Percentiles rank a stretch among this genome's conserved stretches.
Evolutionary conservation across 2,329 filamentous ascomycete genomes (phyloP).

Genomic region (Celoporthe dispersa): DNA sequence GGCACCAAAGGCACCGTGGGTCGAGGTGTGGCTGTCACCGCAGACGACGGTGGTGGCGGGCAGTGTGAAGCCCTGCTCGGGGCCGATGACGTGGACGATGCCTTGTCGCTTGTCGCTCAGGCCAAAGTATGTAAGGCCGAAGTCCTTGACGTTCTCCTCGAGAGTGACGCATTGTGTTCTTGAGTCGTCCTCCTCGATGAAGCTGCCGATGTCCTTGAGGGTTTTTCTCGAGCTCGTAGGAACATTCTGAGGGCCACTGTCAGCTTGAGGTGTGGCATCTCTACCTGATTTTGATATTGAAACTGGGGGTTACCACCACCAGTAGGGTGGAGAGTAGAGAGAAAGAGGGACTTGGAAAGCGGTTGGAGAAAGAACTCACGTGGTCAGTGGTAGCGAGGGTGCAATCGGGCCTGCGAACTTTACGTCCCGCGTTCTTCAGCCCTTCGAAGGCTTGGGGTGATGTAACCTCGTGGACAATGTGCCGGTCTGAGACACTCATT

Average conservation of each 20-base stretch:
- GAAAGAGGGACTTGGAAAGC: not conserved
- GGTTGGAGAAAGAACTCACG: slow-evolving; percentile 58
- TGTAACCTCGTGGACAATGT: slow-evolving; percentile 98
- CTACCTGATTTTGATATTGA: too few relatives aligned
- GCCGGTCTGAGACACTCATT: slow-evolving; percentile 66
- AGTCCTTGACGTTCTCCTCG: slow-evolving; percentile 96
- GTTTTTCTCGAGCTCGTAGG: slow-evolving; percentile 89
- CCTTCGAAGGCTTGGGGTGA: slow-evolving; percentile 99
- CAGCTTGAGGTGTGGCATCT: too few relatives aligned
- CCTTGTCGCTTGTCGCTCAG: slow-evolving; percentile 95
- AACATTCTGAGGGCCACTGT: slow-evolving; percentile 70
- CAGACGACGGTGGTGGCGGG: slow-evolving; percentile 97
- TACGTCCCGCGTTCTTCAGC: slow-evolving; percentile 83
- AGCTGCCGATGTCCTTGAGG: slow-evolving; percentile 91
- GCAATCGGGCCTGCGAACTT: slow-evolving; percentile 92
- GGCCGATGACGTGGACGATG: slow-evolving; percentile 97
- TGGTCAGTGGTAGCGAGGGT: slow-evolving; percentile 96
- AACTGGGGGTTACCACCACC: too few relatives aligned
- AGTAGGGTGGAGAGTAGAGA: not conserved
- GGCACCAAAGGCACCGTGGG: slow-evolving; percentile 93
- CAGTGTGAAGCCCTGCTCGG: slow-evolving; percentile 97
- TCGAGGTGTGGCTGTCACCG: slow-evolving; percentile 97
- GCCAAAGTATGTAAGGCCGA: slow-evolving; percentile 96
- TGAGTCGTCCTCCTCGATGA: slow-evolving; percentile 94
- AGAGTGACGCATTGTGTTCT: slow-evolving; percentile 92